phyloP scores from a whole-genome alignment of 345 rosid genomes.

The Melastoma malabathricum region DNA sequence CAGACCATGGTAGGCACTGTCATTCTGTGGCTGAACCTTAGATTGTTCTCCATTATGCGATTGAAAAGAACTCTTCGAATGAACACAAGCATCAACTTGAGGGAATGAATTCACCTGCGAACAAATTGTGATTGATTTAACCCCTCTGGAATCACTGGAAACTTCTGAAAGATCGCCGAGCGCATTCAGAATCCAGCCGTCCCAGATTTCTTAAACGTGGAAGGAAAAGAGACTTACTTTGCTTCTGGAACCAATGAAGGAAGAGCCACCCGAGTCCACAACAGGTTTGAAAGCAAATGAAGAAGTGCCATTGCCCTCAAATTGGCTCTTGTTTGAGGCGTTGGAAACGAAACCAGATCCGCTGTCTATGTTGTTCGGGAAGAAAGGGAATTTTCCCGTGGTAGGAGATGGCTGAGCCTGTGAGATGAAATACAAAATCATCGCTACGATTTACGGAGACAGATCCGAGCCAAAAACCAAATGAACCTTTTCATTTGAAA shows the following conservation, averaged over 20 bases:
- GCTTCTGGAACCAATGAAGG: conserved; percentile 32
- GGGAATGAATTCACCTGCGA: conserved; percentile 31
- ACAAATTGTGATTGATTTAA: conserved; percentile 13
- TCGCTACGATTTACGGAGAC: conserved; percentile 3
- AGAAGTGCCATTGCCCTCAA: conserved; percentile 38
- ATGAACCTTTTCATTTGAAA: background rate
- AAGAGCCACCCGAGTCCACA: conserved; percentile 27
- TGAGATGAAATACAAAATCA: conserved; percentile 6
- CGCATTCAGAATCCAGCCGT: background rate
- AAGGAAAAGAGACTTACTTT: conserved; percentile 25
- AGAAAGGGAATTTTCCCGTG: conserved; percentile 64
- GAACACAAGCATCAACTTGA: conserved; percentile 30
- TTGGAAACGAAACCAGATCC: conserved; percentile 19
- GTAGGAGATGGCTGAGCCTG: conserved; percentile 96
- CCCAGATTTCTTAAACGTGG: background rate
- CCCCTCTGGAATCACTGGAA: background rate
- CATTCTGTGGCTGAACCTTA: conserved; percentile 26
- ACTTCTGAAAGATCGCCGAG: too few relatives aligned
- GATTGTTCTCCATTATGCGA: conserved; percentile 20
- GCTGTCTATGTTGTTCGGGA: conserved; percentile 28
- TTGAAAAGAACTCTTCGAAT: conserved; percentile 35
- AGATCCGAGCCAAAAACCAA: background rate
- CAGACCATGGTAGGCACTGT: conserved; percentile 21
- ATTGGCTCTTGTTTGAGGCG: conserved; percentile 37
- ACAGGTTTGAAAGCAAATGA: conserved; percentile 72